Evolutionary conservation across 2,329 filamentous ascomycete genomes (phyloP).

Genomic region (Coccinonectria pachysandricola): DNA sequence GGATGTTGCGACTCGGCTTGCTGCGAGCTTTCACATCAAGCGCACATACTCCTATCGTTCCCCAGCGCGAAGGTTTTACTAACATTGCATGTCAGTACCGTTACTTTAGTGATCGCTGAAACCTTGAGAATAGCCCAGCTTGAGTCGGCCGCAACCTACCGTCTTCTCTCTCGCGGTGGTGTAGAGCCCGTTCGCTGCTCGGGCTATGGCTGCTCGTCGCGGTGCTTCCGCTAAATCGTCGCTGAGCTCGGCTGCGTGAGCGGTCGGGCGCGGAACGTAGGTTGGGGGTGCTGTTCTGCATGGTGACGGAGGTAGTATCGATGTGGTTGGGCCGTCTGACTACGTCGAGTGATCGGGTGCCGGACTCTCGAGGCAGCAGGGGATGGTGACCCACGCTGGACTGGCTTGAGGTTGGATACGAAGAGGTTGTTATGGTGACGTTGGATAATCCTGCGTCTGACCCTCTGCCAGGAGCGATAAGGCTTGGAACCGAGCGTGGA

Average conservation of each 20-base stretch:
- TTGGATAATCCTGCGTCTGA: conserved; percentile 40
- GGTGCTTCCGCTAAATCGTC: conserved; percentile 73
- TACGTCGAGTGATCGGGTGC: conserved; percentile 33
- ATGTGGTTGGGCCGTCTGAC: conserved; percentile 32
- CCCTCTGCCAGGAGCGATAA: conserved; percentile 39
- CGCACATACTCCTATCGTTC: conserved; percentile 84
- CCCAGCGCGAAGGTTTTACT: conserved; percentile 49
- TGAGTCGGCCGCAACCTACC: conserved; percentile 23
- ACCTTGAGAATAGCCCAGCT: no score
- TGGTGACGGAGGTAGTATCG: conserved; percentile 24
- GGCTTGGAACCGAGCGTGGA: conserved; percentile 33
- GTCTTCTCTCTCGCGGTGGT: conserved; percentile 48
- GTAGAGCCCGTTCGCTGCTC: conserved; percentile 54
- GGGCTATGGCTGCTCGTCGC: conserved; percentile 73
- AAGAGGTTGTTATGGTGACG: conserved; percentile 44
- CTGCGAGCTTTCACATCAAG: conserved; percentile 92
- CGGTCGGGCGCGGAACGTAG: conserved; percentile 39
- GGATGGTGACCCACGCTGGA: conserved; percentile 34
- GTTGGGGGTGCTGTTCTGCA: conserved; percentile 22
- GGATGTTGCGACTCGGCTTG: conserved; percentile 92
- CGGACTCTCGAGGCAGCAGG: conserved; percentile 33
- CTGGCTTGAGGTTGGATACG: conserved; percentile 30
- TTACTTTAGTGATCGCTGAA: no score
- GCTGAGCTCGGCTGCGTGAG: conserved; percentile 59
- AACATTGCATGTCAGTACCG: conserved; percentile 17